Conservation (phyloP, 192 early-diverging fungal genomes). For the Powellomyces hirtus region DNA sequence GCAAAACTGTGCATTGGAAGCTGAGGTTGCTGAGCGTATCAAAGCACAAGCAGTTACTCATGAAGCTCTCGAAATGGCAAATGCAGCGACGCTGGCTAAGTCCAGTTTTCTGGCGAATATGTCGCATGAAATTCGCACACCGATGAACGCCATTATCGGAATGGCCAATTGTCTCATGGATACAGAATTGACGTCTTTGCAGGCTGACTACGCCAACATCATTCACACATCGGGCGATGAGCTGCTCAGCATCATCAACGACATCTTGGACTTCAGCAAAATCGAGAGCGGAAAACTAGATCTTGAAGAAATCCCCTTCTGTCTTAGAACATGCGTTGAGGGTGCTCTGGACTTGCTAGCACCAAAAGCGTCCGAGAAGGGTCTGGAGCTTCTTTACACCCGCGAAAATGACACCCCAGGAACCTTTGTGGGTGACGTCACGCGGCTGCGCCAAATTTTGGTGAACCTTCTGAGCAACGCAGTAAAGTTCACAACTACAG, state of each 20-base stretch:
- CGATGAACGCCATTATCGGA: slow-evolving; percentile 71
- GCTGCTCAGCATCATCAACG: slow-evolving; percentile 17
- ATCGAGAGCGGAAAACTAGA: slow-evolving; percentile 20
- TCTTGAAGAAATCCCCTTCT: slow-evolving; percentile 4
- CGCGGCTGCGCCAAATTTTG: slow-evolving; percentile 15
- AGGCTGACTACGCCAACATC: slow-evolving; percentile 8
- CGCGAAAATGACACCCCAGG: neutral
- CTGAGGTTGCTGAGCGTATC: slow-evolving; percentile 5
- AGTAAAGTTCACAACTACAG: neutral
- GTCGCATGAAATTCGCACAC: slow-evolving; percentile 34
- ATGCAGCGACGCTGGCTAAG: slow-evolving; percentile 15
- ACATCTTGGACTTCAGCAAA: slow-evolving; percentile 17
- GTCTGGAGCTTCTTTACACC: neutral
- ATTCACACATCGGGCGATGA: slow-evolving; percentile 5
- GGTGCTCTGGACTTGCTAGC: slow-evolving; percentile 9
- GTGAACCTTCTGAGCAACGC: slow-evolving; percentile 50
- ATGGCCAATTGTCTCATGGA: slow-evolving; percentile 15
- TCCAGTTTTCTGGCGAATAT: slow-evolving; percentile 10
- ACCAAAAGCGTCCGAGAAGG: slow-evolving; percentile 4
- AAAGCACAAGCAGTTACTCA: slow-evolving; percentile 7
- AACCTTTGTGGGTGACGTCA: slow-evolving; percentile 10
- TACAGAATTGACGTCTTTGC: neutral
- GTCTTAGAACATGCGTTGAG: neutral
- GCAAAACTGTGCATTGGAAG: slow-evolving; percentile 5
- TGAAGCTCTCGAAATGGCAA: slow-evolving; percentile 14